phyloP scores from a whole-genome alignment of 176 grass and related monocot species.

The Rhynchospora tenuis region DNA sequence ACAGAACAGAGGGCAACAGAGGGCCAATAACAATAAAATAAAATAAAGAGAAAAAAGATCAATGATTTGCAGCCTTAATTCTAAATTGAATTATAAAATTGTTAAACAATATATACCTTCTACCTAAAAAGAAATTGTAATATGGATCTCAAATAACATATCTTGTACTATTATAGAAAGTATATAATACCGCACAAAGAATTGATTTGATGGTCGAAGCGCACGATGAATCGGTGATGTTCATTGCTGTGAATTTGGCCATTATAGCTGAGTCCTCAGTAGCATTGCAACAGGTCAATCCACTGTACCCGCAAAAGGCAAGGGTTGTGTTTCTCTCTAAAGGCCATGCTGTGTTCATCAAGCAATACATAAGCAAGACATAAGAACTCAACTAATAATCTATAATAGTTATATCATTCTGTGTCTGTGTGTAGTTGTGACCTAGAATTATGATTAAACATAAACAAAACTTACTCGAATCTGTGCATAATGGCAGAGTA shows the following conservation, averaged over 20 bases:
- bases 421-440: not conserved
- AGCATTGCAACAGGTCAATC: slow-evolving; percentile 76
- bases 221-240: slow-evolving; percentile 68
- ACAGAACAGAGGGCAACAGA: no score
- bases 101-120: no score
- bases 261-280: slow-evolving; percentile 50
- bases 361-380: not conserved
- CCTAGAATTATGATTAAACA: not conserved
- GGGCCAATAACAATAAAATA: no score
- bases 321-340: slow-evolving; percentile 44
- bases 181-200: slow-evolving; percentile 58
- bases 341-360: slow-evolving; percentile 45
- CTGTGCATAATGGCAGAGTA: slow-evolving; percentile 10
- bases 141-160: not conserved
- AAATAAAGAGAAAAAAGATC: no score
- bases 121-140: no score
- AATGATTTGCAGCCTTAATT: no score
- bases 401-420: not conserved
- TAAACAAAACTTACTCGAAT: not conserved
- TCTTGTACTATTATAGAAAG: not conserved
- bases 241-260: slow-evolving; percentile 58
- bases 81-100: no score
- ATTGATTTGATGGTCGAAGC: slow-evolving; percentile 59
- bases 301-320: slow-evolving; percentile 65
- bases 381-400: not conserved